These are phyloP conservation scores for Boletellus sp. DNA, from an alignment of 768 basidiomycete genomes.

Conservation along the genomic window DNA sequence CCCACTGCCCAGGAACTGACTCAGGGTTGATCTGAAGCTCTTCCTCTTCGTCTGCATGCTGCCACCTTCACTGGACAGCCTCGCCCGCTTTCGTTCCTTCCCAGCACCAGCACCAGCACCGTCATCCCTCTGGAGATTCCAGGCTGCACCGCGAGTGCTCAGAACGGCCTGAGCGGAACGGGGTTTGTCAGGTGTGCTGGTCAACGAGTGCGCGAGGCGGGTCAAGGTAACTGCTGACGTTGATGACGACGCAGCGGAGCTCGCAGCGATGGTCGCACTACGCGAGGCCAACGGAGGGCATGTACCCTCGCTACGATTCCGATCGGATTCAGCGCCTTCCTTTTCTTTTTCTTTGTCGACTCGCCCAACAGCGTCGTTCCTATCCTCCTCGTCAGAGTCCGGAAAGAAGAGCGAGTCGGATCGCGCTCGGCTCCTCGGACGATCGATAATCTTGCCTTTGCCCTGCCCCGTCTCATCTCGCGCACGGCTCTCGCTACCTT, in stretches of 20 bases:
- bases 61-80: slow-evolving; percentile 13
- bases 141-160: slow-evolving; percentile 49
- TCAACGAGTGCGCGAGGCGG: neutral
- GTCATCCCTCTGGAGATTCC: slow-evolving; percentile 36
- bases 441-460: neutral
- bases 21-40: slow-evolving; percentile 46
- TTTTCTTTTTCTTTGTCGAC: slow-evolving; percentile 2
- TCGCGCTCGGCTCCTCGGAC: slow-evolving; percentile 8
- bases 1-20: slow-evolving; percentile 52
- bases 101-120: slow-evolving; percentile 12
- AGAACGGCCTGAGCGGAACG: slow-evolving; percentile 41
- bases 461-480: neutral
- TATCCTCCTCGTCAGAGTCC: slow-evolving; percentile 17
- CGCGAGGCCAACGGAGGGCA: neutral
- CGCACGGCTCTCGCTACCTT: neutral
- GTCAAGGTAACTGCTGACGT: neutral
- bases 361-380: neutral
- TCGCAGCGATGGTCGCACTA: neutral
- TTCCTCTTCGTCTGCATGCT: slow-evolving; percentile 17
- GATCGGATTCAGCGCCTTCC: neutral
- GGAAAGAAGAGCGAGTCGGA: slow-evolving; percentile 28
- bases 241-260: neutral
- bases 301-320: neutral
- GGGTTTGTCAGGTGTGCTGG: slow-evolving; percentile 13
- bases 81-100: slow-evolving; percentile 38